Evolutionary conservation across 768 basidiomycete genomes (phyloP).

Genomic region (Leccinum disarticulatum): DNA sequence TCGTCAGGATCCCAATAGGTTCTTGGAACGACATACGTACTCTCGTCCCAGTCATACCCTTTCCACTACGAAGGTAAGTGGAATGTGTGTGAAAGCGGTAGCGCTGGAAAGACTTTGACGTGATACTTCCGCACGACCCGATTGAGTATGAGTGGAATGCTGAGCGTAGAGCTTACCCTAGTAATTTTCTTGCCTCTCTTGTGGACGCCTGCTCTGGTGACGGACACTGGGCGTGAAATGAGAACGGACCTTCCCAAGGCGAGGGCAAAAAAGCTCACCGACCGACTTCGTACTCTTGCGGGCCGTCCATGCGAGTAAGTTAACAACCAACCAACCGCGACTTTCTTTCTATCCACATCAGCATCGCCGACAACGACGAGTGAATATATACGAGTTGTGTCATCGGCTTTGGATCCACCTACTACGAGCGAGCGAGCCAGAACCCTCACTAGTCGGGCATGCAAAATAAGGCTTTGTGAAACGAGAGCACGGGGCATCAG

Average conservation of each 20-base stretch:
- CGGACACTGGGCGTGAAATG: conserved; percentile 42
- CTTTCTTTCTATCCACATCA: no score
- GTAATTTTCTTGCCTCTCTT: conserved; percentile 45
- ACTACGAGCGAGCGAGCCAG: conserved; percentile 14
- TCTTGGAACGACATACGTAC: conserved; percentile 49
- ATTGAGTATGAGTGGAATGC: conserved; percentile 12
- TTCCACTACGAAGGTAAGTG: conserved; percentile 51
- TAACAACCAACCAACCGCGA: conserved; percentile 1
- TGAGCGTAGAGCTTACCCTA: conserved; percentile 43
- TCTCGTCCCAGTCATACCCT: conserved; percentile 50
- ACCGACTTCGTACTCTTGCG: conserved; percentile 69
- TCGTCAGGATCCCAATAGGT: neutral
- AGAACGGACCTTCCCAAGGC: neutral
- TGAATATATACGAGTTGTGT: conserved; percentile 41
- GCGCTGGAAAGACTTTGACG: conserved; percentile 49
- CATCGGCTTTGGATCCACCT: conserved; percentile 31
- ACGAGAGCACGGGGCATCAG: neutral
- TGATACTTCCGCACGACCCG: conserved; percentile 46
- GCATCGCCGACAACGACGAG: conserved; percentile 2
- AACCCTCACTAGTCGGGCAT: no score
- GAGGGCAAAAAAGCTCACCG: conserved; percentile 26
- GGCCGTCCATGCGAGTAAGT: conserved; percentile 35
- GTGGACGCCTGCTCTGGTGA: conserved; percentile 51
- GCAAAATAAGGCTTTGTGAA: no score
- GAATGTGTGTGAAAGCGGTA: neutral